phyloP scores from a whole-genome alignment of 208 protist genomes.

The Leishmania braziliensis region DNA sequence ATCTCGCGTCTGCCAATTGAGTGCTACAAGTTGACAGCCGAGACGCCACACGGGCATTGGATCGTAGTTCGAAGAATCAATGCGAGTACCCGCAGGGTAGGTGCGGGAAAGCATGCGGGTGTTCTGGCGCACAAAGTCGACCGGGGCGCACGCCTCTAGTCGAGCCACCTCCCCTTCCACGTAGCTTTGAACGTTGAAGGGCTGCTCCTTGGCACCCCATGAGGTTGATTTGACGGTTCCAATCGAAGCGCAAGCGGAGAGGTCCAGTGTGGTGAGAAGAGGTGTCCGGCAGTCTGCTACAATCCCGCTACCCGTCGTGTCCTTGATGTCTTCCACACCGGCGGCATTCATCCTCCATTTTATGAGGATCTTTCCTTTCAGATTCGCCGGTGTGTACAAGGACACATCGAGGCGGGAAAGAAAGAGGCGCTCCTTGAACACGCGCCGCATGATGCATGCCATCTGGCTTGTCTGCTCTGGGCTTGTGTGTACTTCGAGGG shows the following conservation, averaged over 20 bases:
- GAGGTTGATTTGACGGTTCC: conserved; percentile 38
- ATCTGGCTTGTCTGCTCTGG: conserved; percentile 64
- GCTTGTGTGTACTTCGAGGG: conserved; percentile 82
- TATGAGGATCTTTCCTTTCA: conserved; percentile 65
- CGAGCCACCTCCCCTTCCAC: conserved; percentile 39
- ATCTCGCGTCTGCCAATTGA: conserved; percentile 91
- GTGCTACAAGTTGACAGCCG: conserved; percentile 91
- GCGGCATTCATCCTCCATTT: conserved; percentile 62
- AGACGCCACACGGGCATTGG: conserved; percentile 72
- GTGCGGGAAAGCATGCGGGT: conserved; percentile 77
- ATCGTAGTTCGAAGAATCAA: conserved; percentile 94
- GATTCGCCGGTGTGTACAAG: conserved; percentile 46
- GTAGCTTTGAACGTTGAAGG: conserved; percentile 64
- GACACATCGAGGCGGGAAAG: conserved; percentile 22
- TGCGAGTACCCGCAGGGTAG: conserved; percentile 92
- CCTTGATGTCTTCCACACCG: conserved; percentile 44
- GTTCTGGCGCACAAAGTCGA: conserved; percentile 58
- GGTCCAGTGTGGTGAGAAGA: conserved; percentile 11
- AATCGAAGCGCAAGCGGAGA: conserved; percentile 50
- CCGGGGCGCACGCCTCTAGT: conserved; percentile 16
- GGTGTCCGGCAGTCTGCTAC: conserved; percentile 18
- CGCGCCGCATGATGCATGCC: conserved; percentile 34
- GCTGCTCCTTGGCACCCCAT: conserved; percentile 44
- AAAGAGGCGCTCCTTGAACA: conserved; percentile 19
- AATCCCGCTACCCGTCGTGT: conserved; percentile 43